A percentile compares a stretch with the other conserved stretches of the same genome.
These are phyloP conservation scores for Cephaloascus albidus DNA, from an alignment of 805 yeast genomes.

Conservation along the genomic window DNA sequence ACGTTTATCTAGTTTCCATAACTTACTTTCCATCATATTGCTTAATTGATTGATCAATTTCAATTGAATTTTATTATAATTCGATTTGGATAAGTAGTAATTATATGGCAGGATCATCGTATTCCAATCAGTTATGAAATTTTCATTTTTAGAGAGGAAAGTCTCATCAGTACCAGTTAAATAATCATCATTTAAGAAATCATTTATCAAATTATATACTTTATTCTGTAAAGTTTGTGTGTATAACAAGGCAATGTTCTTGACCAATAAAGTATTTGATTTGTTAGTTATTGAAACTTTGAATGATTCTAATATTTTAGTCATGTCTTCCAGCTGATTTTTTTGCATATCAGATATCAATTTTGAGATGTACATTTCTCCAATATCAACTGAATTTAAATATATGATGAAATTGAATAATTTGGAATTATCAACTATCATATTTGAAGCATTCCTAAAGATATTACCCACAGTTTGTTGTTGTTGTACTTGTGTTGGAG, in stretches of 20 bases:
- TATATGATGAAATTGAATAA: conserved; percentile 55
- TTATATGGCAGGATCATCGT: conserved; percentile 55
- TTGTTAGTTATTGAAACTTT: conserved; percentile 13
- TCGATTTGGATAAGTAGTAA: conserved; percentile 43
- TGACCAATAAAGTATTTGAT: conserved; percentile 20
- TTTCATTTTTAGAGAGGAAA: too few relatives aligned
- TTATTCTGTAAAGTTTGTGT: conserved; percentile 37
- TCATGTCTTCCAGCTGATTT: conserved; percentile 1
- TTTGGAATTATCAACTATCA: conserved; percentile 34
- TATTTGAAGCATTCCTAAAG: conserved; percentile 33
- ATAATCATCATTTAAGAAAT: conserved; percentile 21
- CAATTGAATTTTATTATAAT: conserved; percentile 39
- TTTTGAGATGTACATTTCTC: neutral
- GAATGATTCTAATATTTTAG: conserved; percentile 4
- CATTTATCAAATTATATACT: conserved; percentile 30
- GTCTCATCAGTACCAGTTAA: conserved; percentile 23
- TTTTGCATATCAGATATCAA: neutral
- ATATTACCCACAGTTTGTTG: conserved; percentile 15
- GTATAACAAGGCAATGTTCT: conserved; percentile 34
- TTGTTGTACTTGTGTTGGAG: conserved; percentile 9
- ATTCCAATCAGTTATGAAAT: conserved; percentile 60
- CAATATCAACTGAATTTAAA: conserved; percentile 49
- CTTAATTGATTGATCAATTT: conserved; percentile 48
- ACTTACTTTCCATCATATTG: conserved; percentile 49
- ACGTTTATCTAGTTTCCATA: conserved; percentile 56